These are phyloP conservation scores for Populus tremula DNA, from an alignment of 345 rosid genomes.

Conservation along the genomic window DNA sequence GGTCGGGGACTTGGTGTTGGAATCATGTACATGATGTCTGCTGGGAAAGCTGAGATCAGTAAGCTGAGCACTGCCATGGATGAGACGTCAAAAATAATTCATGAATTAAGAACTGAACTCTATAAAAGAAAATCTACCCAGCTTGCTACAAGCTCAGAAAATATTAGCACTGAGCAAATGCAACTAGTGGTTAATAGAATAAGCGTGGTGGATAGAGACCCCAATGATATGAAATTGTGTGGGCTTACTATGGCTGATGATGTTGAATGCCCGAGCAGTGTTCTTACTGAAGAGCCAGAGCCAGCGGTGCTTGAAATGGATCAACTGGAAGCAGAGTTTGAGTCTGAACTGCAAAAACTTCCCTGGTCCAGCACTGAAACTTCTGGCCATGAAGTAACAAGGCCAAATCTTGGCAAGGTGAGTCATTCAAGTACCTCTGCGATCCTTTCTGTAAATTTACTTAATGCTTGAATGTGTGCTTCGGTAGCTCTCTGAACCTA, in stretches of 20 bases:
- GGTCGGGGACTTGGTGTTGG: conserved; percentile 66
- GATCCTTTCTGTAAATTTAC: conserved; percentile 2
- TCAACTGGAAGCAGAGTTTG: conserved; percentile 76
- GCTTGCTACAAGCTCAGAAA: conserved; percentile 22
- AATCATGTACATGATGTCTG: conserved; percentile 78
- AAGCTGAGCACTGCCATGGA: conserved; percentile 60
- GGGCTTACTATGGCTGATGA: conserved; percentile 34
- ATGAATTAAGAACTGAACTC: conserved; percentile 67
- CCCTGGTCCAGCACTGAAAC: conserved; percentile 30
- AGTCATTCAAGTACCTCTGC: conserved; percentile 15
- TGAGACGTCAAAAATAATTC: conserved; percentile 63
- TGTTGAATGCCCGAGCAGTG: conserved; percentile 68
- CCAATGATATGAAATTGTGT: conserved; percentile 24
- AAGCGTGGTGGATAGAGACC: conserved; percentile 23
- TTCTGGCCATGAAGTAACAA: conserved; percentile 17
- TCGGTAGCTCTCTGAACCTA: background rate
- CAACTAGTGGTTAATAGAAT: conserved; percentile 22
- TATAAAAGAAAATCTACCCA: conserved; percentile 43
- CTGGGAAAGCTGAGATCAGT: conserved; percentile 61
- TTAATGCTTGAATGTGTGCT: background rate
- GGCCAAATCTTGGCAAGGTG: conserved; percentile 39
- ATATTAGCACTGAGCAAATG: conserved; percentile 14
- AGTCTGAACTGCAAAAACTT: conserved; percentile 75
- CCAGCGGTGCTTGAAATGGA: conserved; percentile 50
- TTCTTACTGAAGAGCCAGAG: conserved; percentile 77